Percentiles rank a stretch among this genome's conserved stretches.
Conservation (phyloP, 2,329 filamentous ascomycete species). For the Fusarium setosum region DNA sequence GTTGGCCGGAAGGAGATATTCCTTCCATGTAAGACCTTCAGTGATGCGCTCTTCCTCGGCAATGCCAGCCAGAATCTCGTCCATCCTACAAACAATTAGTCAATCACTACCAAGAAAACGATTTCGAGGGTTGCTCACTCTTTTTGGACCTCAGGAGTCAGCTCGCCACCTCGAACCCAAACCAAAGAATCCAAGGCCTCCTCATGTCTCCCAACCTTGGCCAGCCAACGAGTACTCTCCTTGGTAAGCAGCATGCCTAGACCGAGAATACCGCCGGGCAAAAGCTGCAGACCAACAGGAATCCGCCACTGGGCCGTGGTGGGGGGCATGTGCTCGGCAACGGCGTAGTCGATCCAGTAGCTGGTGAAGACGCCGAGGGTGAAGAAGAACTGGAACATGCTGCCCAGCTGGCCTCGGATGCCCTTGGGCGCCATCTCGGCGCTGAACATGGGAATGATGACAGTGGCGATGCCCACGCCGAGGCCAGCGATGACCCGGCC, state of each 20-base stretch:
- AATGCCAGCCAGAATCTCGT: conserved; percentile 57
- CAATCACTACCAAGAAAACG: neutral
- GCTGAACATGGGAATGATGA: conserved; percentile 58
- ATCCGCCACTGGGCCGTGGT: conserved; percentile 62
- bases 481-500: conserved; percentile 51
- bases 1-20: conserved; percentile 58
- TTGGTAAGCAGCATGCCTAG: conserved; percentile 61
- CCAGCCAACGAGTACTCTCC: conserved; percentile 60
- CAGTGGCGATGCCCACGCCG: conserved; percentile 53
- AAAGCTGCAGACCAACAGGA: conserved; percentile 58
- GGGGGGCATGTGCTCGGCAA: conserved; percentile 50
- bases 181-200: conserved; percentile 60
- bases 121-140: conserved; percentile 41
- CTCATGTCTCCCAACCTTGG: conserved; percentile 56
- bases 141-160: conserved; percentile 46
- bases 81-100: conserved; percentile 42
- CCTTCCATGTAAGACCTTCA: conserved; percentile 58
- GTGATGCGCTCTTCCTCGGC: conserved; percentile 58
- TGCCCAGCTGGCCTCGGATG: conserved; percentile 55
- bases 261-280: conserved; percentile 58
- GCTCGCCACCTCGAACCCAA: conserved; percentile 62
- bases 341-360: conserved; percentile 61
- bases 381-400: conserved; percentile 59
- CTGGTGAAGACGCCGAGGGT: conserved; percentile 55
- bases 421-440: conserved; percentile 60